Evolutionary conservation across 768 basidiomycete species (phyloP).

Genomic region (Tricholoma saponaceum): DNA sequence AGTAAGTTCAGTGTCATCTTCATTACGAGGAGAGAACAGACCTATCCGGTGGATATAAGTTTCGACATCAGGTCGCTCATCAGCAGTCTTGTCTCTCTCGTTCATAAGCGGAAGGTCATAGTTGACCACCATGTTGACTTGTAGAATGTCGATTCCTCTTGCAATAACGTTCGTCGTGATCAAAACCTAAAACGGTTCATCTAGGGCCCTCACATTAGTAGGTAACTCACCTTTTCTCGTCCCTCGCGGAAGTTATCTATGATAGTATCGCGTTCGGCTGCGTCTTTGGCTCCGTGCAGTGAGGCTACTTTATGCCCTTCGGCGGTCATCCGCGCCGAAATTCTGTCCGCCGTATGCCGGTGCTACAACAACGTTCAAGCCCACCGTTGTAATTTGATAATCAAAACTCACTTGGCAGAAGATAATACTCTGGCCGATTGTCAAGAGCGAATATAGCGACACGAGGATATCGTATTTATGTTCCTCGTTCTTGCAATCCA

Average conservation of each 20-base stretch:
- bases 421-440: constrained; percentile 97
- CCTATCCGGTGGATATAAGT: constrained; percentile 98
- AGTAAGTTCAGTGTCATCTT: not conserved
- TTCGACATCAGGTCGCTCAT: constrained; percentile 81
- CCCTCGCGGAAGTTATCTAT: constrained; percentile 97
- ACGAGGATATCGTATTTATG: constrained; percentile 97
- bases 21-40: constrained; percentile 27
- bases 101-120: constrained; percentile 91
- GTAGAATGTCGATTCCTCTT: constrained; percentile 95
- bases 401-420: constrained; percentile 77
- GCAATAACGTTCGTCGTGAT: constrained; percentile 99
- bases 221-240: constrained; percentile 71
- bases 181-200: constrained; percentile 42
- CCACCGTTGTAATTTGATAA: not conserved
- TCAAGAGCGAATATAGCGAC: constrained; percentile 82
- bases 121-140: constrained; percentile 99
- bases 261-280: constrained; percentile 81
- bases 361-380: constrained; percentile 41
- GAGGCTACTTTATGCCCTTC: constrained; percentile 98
- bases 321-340: constrained; percentile 82
- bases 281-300: constrained; percentile 92
- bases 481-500: constrained; percentile 90
- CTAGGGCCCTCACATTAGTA: not conserved
- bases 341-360: constrained; percentile 89
- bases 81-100: constrained; percentile 52